Base-by-base conservation (phyloP, 345 rosid genomes). In the Adansonia digitata region DNA sequence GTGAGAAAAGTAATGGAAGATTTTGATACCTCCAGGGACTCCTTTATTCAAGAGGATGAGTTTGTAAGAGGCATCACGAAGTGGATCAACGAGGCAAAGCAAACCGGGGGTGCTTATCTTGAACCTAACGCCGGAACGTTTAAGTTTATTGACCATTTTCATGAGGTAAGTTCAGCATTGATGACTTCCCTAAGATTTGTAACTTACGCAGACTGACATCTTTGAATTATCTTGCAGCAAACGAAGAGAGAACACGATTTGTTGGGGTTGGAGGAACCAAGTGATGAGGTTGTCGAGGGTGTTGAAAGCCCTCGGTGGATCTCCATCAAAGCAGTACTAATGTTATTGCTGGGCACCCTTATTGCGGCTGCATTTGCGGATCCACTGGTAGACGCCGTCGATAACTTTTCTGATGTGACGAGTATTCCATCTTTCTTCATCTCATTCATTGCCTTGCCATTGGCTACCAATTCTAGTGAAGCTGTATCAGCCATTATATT, bases 321-420 rank as follows among this genome's bases (percentile, higher is more conserved):
- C 66, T 74, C 90, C 48, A 22, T 85, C 55, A 95, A 93, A 85
- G 99, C 99, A 12, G 86, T 80, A 24, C 35, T 87, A 48, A 13
- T 91, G 81, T 77, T 95, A 85, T 74, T 93, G 43, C n/a, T 89
- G 13, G 99, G 99, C 76, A 85, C 97, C 53, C 0, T 85, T 59
- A 88, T 95, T 76, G 97, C 98, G 15, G 99, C 94, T 82, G 93
- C 77, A 14, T 91, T 95, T 77, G 99, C 99, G 10, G 99, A 95
- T 84, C 97, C 98, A 39, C 87, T 93, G n/a, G 99, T 93, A 2
- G 99, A 95, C 77, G 93, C 87, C 4, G 97, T 93, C 22, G 91
- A 93, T 77, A 85, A 93, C 80, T 93, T 93, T 78, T 95, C 98
- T 1, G 84, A 78, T 71, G 96, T 97, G 6, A 93, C 99, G n/a